phyloP scores from a whole-genome alignment of 140 eudicot species.

The Anethum foeniculum region DNA sequence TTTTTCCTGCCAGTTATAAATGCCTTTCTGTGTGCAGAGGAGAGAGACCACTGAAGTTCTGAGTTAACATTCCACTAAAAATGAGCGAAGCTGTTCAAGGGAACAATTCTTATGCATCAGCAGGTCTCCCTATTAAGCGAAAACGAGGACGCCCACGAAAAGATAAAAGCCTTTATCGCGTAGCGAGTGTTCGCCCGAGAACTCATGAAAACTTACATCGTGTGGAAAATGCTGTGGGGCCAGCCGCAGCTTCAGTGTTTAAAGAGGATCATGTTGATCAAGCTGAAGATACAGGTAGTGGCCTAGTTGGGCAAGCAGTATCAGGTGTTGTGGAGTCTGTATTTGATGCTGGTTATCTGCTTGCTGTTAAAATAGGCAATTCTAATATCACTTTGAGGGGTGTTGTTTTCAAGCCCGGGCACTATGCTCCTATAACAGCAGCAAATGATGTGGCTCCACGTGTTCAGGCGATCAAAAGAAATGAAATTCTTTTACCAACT shows the following conservation, averaged over 20 bases:
- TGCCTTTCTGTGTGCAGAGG: constrained; percentile 12
- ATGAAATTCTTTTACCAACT: constrained; percentile 41
- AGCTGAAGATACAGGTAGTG: constrained; percentile 30
- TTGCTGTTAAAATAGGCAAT: constrained; percentile 73
- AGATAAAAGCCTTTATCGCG: constrained; percentile 46
- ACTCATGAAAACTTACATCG: constrained; percentile 49
- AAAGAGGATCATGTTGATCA: constrained; percentile 27
- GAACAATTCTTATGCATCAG: constrained; percentile 27
- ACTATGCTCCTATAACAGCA: constrained; percentile 60
- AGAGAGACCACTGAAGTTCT: neutral
- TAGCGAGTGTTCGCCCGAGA: constrained; percentile 55
- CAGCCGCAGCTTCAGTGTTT: constrained; percentile 39
- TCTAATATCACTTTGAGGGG: constrained; percentile 69
- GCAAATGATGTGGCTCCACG: constrained; percentile 87
- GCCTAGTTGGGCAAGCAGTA: constrained; percentile 64
- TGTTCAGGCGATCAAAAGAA: constrained; percentile 61
- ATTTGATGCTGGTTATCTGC: constrained; percentile 82
- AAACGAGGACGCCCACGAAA: constrained; percentile 91
- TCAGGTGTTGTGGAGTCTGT: constrained; percentile 76
- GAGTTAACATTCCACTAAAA: constrained; percentile 9
- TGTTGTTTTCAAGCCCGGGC: constrained; percentile 89
- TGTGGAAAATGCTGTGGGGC: constrained; percentile 28
- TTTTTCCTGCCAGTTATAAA: neutral
- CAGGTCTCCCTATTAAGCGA: constrained; percentile 40
- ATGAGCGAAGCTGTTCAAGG: constrained; percentile 51